phyloP scores from a whole-genome alignment of 2,329 filamentous ascomycete genomes.

The Aspergillus unguis region DNA sequence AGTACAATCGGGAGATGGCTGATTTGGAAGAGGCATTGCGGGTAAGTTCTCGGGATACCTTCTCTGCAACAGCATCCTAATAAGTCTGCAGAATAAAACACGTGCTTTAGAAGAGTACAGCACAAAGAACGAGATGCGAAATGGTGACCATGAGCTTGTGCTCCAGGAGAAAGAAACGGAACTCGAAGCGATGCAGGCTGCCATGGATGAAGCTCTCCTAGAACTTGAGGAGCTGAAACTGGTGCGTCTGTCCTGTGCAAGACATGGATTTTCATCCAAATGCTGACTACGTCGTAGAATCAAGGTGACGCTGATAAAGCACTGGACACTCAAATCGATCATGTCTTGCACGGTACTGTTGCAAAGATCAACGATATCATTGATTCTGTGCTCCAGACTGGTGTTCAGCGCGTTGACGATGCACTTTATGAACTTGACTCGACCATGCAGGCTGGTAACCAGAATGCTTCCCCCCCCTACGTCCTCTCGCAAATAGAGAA shows the following conservation, averaged over 20 bases:
- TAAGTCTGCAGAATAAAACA: slow-evolving; percentile 67
- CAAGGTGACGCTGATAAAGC: slow-evolving; percentile 73
- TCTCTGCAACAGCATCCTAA: slow-evolving; percentile 9
- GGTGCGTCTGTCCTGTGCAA: no score
- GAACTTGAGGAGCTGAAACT: slow-evolving; percentile 81
- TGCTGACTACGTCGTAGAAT: slow-evolving; percentile 42
- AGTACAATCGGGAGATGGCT: slow-evolving; percentile 96
- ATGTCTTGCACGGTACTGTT: slow-evolving; percentile 78
- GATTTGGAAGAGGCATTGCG: slow-evolving; percentile 89
- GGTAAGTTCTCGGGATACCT: slow-evolving; percentile 27
- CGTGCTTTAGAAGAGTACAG: slow-evolving; percentile 81
- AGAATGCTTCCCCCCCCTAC: slow-evolving; percentile 91
- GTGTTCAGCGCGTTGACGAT: slow-evolving; percentile 91
- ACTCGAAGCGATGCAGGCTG: slow-evolving; percentile 94
- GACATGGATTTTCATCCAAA: neutral
- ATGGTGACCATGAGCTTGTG: slow-evolving; percentile 78
- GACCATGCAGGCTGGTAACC: slow-evolving; percentile 96
- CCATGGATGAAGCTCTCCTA: slow-evolving; percentile 92
- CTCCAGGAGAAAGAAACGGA: slow-evolving; percentile 96
- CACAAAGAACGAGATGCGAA: slow-evolving; percentile 71
- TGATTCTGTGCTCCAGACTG: slow-evolving; percentile 90
- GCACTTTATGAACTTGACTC: slow-evolving; percentile 96
- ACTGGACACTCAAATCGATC: slow-evolving; percentile 86
- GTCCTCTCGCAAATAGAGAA: slow-evolving; percentile 97
- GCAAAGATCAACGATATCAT: slow-evolving; percentile 97